Conservation (phyloP, 257 asterid genomes). For the Cynanchum wilfordii region DNA sequence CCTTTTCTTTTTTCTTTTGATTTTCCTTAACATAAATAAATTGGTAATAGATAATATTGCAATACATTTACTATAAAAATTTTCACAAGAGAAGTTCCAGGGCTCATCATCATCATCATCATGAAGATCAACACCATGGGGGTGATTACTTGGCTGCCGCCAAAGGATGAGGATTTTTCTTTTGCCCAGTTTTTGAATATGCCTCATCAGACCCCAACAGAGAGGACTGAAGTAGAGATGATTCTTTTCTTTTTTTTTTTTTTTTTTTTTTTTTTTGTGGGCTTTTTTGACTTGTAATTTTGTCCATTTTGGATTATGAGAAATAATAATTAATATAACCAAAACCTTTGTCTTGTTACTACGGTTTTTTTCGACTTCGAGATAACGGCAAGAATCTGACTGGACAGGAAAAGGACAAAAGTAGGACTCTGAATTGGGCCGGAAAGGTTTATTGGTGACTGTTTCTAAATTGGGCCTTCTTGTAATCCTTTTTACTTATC, state of each 20-base stretch:
- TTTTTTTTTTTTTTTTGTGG: neutral
- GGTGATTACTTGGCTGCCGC: conserved; percentile 11
- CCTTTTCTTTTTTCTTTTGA: neutral
- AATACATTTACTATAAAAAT: conserved; percentile 66
- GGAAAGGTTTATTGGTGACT: too few species aligned
- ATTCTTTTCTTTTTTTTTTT: neutral
- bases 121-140: too few species aligned
- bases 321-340: neutral
- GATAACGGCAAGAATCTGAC: too few species aligned
- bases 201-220: too few species aligned
- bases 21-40: conserved; percentile 5
- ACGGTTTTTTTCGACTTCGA: neutral
- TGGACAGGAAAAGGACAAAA: neutral
- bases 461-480: too few species aligned
- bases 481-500: too few species aligned
- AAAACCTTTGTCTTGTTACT: neutral
- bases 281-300: neutral
- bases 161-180: conserved; percentile 12
- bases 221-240: too few species aligned
- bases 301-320: neutral
- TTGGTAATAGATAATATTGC: conserved; percentile 56
- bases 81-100: conserved; percentile 25
- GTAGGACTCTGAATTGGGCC: neutral
- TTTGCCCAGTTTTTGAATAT: too few species aligned
- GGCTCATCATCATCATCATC: conserved; percentile 17